phyloP scores from a whole-genome alignment of 495 filamentous ascomycete genomes.

The Jackrogersella minutella region DNA sequence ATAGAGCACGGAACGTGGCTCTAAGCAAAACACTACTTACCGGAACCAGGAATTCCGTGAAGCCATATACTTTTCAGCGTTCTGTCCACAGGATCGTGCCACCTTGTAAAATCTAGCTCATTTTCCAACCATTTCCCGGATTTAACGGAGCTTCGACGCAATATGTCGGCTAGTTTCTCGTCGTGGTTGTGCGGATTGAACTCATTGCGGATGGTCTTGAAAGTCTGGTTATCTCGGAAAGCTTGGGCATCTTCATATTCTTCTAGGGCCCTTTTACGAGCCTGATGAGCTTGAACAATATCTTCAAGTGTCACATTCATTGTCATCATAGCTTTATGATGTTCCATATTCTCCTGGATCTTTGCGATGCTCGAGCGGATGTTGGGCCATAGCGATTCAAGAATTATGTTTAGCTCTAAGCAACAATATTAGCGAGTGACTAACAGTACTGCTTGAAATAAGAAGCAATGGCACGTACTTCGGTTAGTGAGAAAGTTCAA shows the following conservation, averaged over 20 bases:
- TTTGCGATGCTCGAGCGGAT: constrained; percentile 24
- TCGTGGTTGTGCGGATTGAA: constrained; percentile 14
- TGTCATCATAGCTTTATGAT: constrained; percentile 27
- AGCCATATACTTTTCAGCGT: constrained; percentile 18
- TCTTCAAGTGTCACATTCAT: constrained; percentile 26
- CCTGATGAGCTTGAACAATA: constrained; percentile 16
- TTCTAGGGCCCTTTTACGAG: constrained; percentile 21
- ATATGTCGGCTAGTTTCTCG: not conserved
- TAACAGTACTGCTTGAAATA: not conserved
- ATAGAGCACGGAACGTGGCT: not conserved
- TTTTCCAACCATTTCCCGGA: constrained; percentile 26
- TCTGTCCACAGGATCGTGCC: constrained; percentile 9
- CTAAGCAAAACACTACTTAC: constrained; percentile 1
- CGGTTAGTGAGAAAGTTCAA: constrained; percentile 22
- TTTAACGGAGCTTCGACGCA: constrained; percentile 6
- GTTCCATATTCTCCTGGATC: constrained; percentile 24
- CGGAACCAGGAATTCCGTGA: constrained; percentile 27
- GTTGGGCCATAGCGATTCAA: constrained; percentile 27
- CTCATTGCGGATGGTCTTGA: constrained; percentile 17
- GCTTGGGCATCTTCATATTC: constrained; percentile 12
- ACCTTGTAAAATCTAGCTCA: constrained; percentile 14
- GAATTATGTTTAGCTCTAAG: constrained; percentile 17
- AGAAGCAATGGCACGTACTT: constrained; percentile 7
- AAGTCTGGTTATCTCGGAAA: constrained; percentile 23
- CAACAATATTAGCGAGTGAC: not conserved